A percentile compares a stretch with the other conserved stretches of the same genome.
Conservation (phyloP, 176 grass and related monocot species). For the Cymbopogon citratus region DNA sequence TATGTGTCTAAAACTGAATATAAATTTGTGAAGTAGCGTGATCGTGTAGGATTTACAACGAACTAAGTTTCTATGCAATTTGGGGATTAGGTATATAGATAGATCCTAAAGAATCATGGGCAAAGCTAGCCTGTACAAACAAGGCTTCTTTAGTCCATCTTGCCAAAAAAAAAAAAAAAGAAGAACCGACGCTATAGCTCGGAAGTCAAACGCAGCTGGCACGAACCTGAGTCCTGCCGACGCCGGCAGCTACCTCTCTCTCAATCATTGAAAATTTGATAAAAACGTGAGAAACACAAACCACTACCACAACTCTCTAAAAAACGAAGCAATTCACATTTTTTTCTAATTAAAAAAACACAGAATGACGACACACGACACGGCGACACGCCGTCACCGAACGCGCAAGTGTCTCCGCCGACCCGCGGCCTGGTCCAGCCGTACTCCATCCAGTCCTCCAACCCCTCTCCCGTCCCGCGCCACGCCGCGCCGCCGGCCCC, state of each 20-base stretch:
- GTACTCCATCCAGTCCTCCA: background rate
- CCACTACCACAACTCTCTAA: background rate
- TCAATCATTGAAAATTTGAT: background rate
- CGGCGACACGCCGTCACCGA: slow-evolving; percentile 11
- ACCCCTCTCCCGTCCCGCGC: background rate
- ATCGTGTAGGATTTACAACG: background rate
- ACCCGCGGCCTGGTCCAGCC: background rate
- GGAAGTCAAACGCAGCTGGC: slow-evolving; percentile 22
- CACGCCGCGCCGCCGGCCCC: background rate
- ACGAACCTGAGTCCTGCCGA: background rate
- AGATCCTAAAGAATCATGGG: background rate
- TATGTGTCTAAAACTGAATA: no score
- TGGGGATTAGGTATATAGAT: background rate
- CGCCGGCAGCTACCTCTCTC: background rate
- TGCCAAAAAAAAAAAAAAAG: no score
- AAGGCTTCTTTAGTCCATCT: background rate
- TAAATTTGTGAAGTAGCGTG: background rate
- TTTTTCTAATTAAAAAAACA: background rate
- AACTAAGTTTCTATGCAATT: background rate
- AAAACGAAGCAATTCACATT: background rate
- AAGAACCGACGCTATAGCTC: background rate
- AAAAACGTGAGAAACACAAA: background rate
- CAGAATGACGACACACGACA: background rate
- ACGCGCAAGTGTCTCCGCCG: background rate
- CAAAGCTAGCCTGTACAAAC: background rate